Percentiles rank a stretch among this genome's conserved stretches.
phyloP scores from a whole-genome alignment of 192 early-diverging fungal genomes.

The Backusella circina region DNA sequence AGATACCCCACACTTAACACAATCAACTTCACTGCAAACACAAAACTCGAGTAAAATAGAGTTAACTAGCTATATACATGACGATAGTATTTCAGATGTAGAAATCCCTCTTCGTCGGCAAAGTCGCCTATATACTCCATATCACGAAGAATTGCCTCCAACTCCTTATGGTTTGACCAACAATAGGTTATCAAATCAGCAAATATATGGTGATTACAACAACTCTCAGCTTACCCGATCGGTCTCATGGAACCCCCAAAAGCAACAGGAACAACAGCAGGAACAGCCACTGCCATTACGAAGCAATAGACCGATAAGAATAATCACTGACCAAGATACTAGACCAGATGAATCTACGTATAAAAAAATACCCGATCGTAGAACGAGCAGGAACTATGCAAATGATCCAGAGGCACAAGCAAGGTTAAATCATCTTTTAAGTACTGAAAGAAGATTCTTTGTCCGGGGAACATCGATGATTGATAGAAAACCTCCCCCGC shows the following conservation, averaged over 20 bases:
- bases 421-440: background rate
- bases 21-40: background rate
- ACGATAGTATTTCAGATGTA: background rate
- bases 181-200: background rate
- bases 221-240: background rate
- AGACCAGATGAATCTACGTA: background rate
- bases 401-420: slow-evolving; percentile 6
- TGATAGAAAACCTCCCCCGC: background rate
- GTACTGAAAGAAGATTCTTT: slow-evolving; percentile 2
- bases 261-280: background rate
- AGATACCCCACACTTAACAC: background rate
- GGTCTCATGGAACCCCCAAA: background rate
- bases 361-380: background rate
- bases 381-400: slow-evolving; percentile 12
- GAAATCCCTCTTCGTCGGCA: slow-evolving; percentile 4
- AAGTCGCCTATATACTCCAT: slow-evolving; percentile 5
- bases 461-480: background rate
- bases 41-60: background rate
- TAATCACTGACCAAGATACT: background rate
- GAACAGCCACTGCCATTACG: background rate
- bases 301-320: background rate
- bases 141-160: background rate
- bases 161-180: background rate
- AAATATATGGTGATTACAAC: background rate
- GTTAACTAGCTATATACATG: background rate